phyloP scores from a whole-genome alignment of 2,329 filamentous ascomycete genomes.

The Hypoxylon sp. region DNA sequence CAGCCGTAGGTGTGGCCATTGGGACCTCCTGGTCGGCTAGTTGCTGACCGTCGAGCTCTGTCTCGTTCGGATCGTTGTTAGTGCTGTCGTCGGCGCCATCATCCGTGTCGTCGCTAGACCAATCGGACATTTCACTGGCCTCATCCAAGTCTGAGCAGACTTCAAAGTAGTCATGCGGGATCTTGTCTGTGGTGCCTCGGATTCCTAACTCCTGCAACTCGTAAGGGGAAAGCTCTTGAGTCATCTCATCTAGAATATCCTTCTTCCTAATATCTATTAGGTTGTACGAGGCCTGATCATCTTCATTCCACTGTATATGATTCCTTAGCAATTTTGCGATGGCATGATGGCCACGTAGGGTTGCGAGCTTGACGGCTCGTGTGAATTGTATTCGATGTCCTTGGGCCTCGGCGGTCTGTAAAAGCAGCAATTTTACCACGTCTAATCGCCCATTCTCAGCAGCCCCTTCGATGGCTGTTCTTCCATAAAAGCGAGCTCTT shows the following conservation, averaged over 20 bases:
- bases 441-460: slow-evolving; percentile 22
- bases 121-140: neutral
- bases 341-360: neutral
- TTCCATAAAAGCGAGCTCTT: neutral
- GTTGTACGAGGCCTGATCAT: neutral
- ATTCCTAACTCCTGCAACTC: neutral
- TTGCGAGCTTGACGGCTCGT: slow-evolving; percentile 2
- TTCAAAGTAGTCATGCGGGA: neutral
- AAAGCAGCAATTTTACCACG: slow-evolving; percentile 14
- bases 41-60: neutral
- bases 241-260: slow-evolving; percentile 3
- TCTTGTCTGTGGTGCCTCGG: neutral
- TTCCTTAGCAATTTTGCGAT: neutral
- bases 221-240: slow-evolving; percentile 3
- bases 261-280: neutral
- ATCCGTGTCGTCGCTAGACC: neutral
- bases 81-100: neutral
- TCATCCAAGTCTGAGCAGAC: neutral
- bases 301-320: neutral
- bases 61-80: neutral
- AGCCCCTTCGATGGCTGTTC: slow-evolving; percentile 24
- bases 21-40: neutral
- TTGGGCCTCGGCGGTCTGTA: neutral
- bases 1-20: neutral
- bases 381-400: neutral